Percentiles rank a stretch among this genome's conserved stretches.
Evolutionary conservation across 176 grass and related monocot species (phyloP).

Genomic region (barley (Hordeum vulgare)): MorexV3_pseudomolecules_assembly NC_058520.1:335168006-335168505

Average conservation of each 20-base stretch:
- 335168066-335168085: conserved; percentile 57
- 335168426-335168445: not conserved
- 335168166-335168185: conserved; percentile 51
- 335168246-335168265: conserved; percentile 53
- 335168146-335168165: conserved; percentile 71
- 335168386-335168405: conserved; percentile 9
- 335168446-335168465: conserved; percentile 31
- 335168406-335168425: not conserved
- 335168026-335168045: conserved; percentile 61
- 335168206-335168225: conserved; percentile 56
- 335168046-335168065: conserved; percentile 69
- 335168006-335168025: conserved; percentile 45
- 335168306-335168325: conserved; percentile 41
- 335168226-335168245: conserved; percentile 58
- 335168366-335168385: not conserved
- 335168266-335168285: not conserved
- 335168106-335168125: conserved; percentile 75
- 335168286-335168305: not conserved
- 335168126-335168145: conserved; percentile 78
- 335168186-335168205: conserved; percentile 62
- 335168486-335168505: not conserved
- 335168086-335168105: conserved; percentile 46
- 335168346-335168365: conserved; percentile 32
- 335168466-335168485: not conserved
- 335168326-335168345: not conserved